These are phyloP conservation scores for Aegilops tauschii DNA, from an alignment of 176 grass and related monocot species.

Conservation along the genomic window DNA sequence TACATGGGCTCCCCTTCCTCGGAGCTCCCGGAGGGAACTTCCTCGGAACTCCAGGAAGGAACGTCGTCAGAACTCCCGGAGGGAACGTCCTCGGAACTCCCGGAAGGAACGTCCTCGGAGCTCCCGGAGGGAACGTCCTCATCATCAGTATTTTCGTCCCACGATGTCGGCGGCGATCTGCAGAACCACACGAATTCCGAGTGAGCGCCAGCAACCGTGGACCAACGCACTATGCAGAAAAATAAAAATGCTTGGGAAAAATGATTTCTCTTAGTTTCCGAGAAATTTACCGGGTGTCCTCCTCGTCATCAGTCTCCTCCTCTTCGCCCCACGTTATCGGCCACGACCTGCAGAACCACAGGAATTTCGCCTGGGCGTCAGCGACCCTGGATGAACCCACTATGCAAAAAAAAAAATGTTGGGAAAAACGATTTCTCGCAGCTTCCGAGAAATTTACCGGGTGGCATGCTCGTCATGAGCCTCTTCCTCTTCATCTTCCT, in stretches of 20 bases:
- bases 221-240: background rate
- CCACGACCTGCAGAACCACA: background rate
- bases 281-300: background rate
- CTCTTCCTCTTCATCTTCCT: too few species aligned
- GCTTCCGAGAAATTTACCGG: background rate
- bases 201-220: background rate
- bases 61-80: conserved; percentile 47
- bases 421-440: too few species aligned
- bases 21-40: conserved; percentile 36
- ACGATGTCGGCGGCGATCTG: conserved; percentile 43
- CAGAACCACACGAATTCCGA: background rate
- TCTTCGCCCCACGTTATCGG: background rate
- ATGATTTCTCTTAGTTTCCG: background rate
- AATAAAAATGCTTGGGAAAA: too few species aligned
- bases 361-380: background rate
- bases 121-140: conserved; percentile 26
- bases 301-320: too few species aligned
- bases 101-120: background rate
- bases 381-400: too few species aligned
- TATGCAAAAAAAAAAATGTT: background rate
- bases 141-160: conserved; percentile 47
- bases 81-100: conserved; percentile 4
- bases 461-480: too few species aligned
- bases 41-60: conserved; percentile 44
- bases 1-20: conserved; percentile 56